These are phyloP conservation scores for Spergularia azorica DNA, from an alignment of 179 eudicot genomes.

Conservation along the genomic window DNA sequence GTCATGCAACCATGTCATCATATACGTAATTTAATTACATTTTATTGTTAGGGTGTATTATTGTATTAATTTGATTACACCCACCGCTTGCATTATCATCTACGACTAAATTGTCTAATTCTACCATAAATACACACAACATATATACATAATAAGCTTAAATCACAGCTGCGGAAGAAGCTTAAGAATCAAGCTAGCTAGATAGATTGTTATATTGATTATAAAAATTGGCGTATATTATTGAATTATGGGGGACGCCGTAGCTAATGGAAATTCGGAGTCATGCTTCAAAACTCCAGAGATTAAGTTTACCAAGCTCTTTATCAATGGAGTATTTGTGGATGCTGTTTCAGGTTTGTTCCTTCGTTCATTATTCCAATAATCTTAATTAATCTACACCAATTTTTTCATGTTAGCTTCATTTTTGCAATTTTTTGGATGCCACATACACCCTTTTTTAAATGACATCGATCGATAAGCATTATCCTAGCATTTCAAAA, in stretches of 20 bases:
- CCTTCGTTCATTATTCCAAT: not conserved
- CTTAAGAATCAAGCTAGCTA: not conserved
- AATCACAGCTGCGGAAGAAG: not conserved
- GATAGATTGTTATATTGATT: too few relatives aligned
- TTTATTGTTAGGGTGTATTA: too few relatives aligned
- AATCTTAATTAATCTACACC: too few relatives aligned
- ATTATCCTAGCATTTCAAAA: too few relatives aligned
- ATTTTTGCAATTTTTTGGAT: too few relatives aligned
- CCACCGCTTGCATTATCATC: not conserved
- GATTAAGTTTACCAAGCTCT: conserved; percentile 59
- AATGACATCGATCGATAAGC: too few relatives aligned
- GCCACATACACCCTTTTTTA: too few relatives aligned
- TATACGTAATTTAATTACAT: not conserved
- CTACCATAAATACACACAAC: not conserved
- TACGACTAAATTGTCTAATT: too few relatives aligned
- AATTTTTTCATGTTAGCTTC: too few relatives aligned
- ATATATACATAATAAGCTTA: not conserved
- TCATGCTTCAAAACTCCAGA: conserved; percentile 27
- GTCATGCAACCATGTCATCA: conserved; percentile 9
- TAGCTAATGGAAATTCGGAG: conserved; percentile 28
- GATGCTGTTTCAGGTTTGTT: conserved; percentile 51
- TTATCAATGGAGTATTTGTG: conserved; percentile 58
- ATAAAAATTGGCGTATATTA: not conserved
- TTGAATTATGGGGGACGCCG: conserved; percentile 24
- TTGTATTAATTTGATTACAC: not conserved